These are phyloP conservation scores for Mycena sanguinolenta DNA, from an alignment of 768 basidiomycete species.

Conservation along the genomic window DNA sequence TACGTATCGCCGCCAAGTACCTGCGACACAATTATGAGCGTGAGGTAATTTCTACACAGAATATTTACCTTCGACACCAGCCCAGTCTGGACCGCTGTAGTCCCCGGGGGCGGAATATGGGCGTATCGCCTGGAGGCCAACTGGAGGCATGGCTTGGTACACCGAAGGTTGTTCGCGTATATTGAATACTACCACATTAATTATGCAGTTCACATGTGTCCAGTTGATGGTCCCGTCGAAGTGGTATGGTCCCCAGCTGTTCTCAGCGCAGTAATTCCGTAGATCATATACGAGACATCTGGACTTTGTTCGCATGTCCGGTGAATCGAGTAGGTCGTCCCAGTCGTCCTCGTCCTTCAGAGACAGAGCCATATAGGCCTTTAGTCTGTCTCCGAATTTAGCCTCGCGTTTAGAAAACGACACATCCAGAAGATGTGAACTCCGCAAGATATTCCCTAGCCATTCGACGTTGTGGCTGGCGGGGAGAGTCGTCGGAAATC, in stretches of 20 bases:
- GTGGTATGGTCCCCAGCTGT: slow-evolving; percentile 72
- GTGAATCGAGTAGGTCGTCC: slow-evolving; percentile 49
- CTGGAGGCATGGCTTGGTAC: slow-evolving; percentile 58
- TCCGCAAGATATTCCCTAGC: slow-evolving; percentile 57
- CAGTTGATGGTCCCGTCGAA: slow-evolving; percentile 64
- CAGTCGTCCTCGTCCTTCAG: slow-evolving; percentile 49
- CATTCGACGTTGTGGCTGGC: slow-evolving; percentile 60
- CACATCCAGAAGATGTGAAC: slow-evolving; percentile 52
- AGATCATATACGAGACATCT: slow-evolving; percentile 76
- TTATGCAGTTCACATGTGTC: slow-evolving; percentile 72
- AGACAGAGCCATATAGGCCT: slow-evolving; percentile 63
- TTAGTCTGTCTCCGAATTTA: slow-evolving; percentile 59
- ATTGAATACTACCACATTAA: slow-evolving; percentile 67
- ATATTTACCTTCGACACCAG: slow-evolving; percentile 70
- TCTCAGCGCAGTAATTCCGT: slow-evolving; percentile 64
- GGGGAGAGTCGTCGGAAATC: slow-evolving; percentile 34
- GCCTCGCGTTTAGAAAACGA: slow-evolving; percentile 36
- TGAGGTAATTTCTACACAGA: background rate
- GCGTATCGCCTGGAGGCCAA: slow-evolving; percentile 64
- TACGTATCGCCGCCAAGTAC: slow-evolving; percentile 80
- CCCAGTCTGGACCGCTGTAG: slow-evolving; percentile 69
- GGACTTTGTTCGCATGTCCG: slow-evolving; percentile 53
- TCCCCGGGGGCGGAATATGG: slow-evolving; percentile 67
- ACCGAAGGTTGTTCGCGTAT: slow-evolving; percentile 60
- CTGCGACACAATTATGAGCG: slow-evolving; percentile 40